A percentile compares a stretch with the other conserved stretches of the same genome.
Conservation (phyloP, 1,284 basidiomycete genomes). For the Hypsizygus ulmarius region DNA sequence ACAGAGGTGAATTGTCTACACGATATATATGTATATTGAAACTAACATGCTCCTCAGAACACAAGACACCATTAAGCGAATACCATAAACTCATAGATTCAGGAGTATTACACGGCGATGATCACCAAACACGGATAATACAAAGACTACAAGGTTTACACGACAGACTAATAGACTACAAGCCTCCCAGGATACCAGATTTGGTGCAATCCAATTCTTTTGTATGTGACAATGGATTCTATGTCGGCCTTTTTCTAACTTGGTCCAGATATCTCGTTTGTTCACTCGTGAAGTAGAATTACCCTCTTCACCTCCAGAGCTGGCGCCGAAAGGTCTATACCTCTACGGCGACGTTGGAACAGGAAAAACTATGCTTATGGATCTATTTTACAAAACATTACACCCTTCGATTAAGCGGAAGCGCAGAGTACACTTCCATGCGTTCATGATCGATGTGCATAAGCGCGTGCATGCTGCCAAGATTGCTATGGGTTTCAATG, state of each 20-base stretch:
- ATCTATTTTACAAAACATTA: constrained; percentile 91
- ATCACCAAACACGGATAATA: constrained; percentile 85
- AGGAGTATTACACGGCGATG: constrained; percentile 76
- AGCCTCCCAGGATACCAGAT: constrained; percentile 61
- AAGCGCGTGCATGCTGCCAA: constrained; percentile 87
- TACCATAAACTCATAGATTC: constrained; percentile 75
- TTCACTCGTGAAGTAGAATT: constrained; percentile 48
- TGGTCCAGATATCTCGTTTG: constrained; percentile 61
- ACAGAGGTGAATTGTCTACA: constrained; percentile 6
- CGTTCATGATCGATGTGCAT: constrained; percentile 99
- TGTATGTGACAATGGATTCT: no score
- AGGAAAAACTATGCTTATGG: constrained; percentile 99
- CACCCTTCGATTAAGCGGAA: constrained; percentile 74
- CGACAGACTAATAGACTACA: constrained; percentile 69
- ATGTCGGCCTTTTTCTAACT: constrained; percentile 15
- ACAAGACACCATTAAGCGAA: constrained; percentile 55
- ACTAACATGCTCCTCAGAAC: constrained; percentile 19
- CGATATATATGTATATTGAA: neutral
- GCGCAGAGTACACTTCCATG: constrained; percentile 93
- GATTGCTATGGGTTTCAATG: constrained; percentile 59
- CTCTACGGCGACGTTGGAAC: constrained; percentile 98
- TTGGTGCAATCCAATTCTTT: constrained; percentile 40
- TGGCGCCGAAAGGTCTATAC: constrained; percentile 86
- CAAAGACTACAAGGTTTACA: constrained; percentile 80
- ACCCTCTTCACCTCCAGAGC: constrained; percentile 42